These are phyloP conservation scores for Podaxis carcinomalis DNA, from an alignment of 768 basidiomycete species.

Conservation along the genomic window DNA sequence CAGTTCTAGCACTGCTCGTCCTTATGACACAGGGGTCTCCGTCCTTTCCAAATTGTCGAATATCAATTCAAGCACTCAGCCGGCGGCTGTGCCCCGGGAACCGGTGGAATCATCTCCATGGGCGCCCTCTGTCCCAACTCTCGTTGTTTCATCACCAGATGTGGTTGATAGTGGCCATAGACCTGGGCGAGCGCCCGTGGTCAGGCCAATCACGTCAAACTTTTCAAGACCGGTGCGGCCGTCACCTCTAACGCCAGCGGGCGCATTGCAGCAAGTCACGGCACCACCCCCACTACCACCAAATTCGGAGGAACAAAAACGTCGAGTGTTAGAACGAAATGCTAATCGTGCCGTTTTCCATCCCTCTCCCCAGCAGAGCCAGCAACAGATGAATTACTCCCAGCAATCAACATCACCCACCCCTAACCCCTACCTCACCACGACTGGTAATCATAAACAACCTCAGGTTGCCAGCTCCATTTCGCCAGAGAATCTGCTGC, in stretches of 20 bases:
- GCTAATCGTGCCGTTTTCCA: constrained; percentile 33
- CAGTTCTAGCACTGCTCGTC: constrained; percentile 11
- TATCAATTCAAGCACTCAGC: background rate
- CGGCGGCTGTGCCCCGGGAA: background rate
- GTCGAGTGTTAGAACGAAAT: constrained; percentile 58
- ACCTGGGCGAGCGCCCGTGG: constrained; percentile 38
- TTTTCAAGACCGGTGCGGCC: constrained; percentile 55
- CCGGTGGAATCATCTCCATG: background rate
- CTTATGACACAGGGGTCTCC: background rate
- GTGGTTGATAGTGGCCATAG: background rate
- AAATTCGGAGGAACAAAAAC: constrained; percentile 40
- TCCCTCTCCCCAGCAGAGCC: constrained; percentile 9
- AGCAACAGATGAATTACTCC: constrained; percentile 4
- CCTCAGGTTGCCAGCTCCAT: background rate
- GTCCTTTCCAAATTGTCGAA: no score
- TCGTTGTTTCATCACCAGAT: constrained; percentile 44
- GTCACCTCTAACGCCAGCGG: background rate
- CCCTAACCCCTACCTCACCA: background rate
- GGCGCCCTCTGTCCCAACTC: constrained; percentile 6
- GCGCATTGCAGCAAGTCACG: background rate
- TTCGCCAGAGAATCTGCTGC: background rate
- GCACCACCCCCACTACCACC: constrained; percentile 26
- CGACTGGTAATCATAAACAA: background rate
- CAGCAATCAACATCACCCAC: constrained; percentile 11
- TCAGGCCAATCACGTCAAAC: constrained; percentile 44